A percentile compares a stretch with the other conserved stretches of the same genome.
Evolutionary conservation across 208 protist species (phyloP).

Genomic region (Tritrichomonas musculus): DNA sequence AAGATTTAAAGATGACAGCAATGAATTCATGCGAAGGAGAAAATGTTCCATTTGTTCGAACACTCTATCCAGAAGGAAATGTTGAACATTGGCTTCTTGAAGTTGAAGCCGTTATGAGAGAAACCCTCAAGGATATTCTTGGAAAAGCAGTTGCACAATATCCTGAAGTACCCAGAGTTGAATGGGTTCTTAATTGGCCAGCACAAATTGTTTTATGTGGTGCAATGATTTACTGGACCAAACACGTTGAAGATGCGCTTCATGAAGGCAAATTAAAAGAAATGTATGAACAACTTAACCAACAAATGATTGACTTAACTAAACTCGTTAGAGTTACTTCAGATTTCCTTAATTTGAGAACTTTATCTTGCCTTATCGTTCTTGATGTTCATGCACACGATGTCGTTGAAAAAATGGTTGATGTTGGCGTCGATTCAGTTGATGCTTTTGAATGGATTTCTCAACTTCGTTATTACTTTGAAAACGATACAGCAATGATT

Average conservation of each 20-base stretch:
- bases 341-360: slow-evolving; percentile 71
- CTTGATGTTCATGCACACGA: slow-evolving; percentile 92
- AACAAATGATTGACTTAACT: slow-evolving; percentile 62
- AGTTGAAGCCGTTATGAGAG: slow-evolving; percentile 77
- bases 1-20: slow-evolving; percentile 65
- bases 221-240: slow-evolving; percentile 80
- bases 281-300: slow-evolving; percentile 42
- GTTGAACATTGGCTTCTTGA: slow-evolving; percentile 84
- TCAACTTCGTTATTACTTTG: slow-evolving; percentile 46
- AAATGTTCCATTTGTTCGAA: slow-evolving; percentile 41
- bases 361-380: slow-evolving; percentile 85
- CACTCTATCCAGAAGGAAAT: slow-evolving; percentile 44
- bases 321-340: slow-evolving; percentile 71
- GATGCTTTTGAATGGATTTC: slow-evolving; percentile 83
- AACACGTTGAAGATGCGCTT: slow-evolving; percentile 75
- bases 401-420: slow-evolving; percentile 78
- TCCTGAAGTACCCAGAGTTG: slow-evolving; percentile 22
- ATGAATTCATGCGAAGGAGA: slow-evolving; percentile 56
- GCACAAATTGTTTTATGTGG: slow-evolving; percentile 72
- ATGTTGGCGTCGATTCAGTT: slow-evolving; percentile 63
- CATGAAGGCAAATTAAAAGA: slow-evolving; percentile 49
- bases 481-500: slow-evolving; percentile 43
- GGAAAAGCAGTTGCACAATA: slow-evolving; percentile 45
- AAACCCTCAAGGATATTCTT: slow-evolving; percentile 64
- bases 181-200: slow-evolving; percentile 59